A percentile compares a stretch with the other conserved stretches of the same genome.
phyloP scores from a whole-genome alignment of 2,329 filamentous ascomycete species.

The Microdochium bolleyi region DNA sequence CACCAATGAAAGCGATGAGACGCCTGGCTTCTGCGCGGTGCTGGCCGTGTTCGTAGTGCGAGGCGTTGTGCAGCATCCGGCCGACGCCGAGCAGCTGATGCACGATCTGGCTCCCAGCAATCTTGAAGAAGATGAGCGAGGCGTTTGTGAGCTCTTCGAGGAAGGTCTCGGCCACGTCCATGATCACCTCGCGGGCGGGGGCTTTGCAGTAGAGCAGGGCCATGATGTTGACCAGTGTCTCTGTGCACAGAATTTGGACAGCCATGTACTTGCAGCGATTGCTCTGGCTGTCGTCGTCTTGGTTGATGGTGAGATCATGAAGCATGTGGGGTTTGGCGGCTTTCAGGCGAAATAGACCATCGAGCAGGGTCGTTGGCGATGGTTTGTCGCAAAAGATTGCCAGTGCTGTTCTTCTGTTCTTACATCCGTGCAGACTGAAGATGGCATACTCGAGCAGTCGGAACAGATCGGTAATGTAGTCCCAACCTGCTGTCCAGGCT shows the following conservation, averaged over 20 bases:
- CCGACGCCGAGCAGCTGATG: not conserved
- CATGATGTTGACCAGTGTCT: not conserved
- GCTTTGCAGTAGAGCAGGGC: not conserved
- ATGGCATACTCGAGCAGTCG: conserved; percentile 1
- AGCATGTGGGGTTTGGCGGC: not conserved
- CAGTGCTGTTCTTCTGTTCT: not conserved
- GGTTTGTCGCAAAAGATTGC: not conserved
- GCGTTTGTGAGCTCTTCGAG: not conserved
- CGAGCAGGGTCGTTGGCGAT: not conserved
- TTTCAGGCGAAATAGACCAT: not conserved
- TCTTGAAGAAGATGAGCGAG: not conserved
- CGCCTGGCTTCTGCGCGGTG: not conserved
- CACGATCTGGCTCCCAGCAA: not conserved
- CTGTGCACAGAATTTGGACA: not conserved
- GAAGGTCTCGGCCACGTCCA: not conserved
- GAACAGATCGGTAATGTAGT: not conserved
- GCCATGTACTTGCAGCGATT: not conserved
- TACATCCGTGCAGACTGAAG: conserved; percentile 5
- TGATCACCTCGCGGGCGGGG: not conserved
- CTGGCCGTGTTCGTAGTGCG: not conserved
- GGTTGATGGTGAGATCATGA: not conserved
- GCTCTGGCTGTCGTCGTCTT: not conserved
- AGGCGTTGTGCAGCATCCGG: not conserved
- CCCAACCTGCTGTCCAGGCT: not conserved
- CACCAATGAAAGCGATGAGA: not conserved